Conservation (phyloP, 768 basidiomycete species). For the Paxillus rubicundulus region DNA sequence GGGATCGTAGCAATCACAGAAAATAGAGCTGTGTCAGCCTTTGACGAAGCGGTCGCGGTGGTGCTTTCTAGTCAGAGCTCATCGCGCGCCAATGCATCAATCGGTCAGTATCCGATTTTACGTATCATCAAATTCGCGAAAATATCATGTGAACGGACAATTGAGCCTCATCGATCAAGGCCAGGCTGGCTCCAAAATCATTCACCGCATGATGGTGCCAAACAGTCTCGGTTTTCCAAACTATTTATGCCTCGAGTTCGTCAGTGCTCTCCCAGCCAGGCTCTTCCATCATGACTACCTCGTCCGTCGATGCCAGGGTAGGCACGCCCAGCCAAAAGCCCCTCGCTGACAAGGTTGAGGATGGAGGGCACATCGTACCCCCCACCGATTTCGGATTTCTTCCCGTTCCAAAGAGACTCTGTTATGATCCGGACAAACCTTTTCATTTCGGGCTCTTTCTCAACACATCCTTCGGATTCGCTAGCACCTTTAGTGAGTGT, state of each 20-base stretch:
- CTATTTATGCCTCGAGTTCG: conserved; percentile 14
- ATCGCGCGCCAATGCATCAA: too few species aligned
- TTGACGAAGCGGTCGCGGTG: too few species aligned
- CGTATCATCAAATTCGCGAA: too few species aligned
- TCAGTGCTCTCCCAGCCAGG: background rate
- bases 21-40: too few species aligned
- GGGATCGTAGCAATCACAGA: too few species aligned
- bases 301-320: conserved; percentile 3
- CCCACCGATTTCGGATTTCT: conserved; percentile 58
- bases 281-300: conserved; percentile 14
- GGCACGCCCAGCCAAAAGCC: background rate
- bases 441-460: conserved; percentile 51
- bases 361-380: background rate
- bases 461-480: conserved; percentile 61
- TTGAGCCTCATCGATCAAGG: too few species aligned
- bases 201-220: too few species aligned
- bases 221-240: background rate
- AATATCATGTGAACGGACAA: too few species aligned
- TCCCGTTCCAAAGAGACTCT: conserved; percentile 57
- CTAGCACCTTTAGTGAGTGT: conserved; percentile 44
- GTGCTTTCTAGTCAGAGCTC: too few species aligned
- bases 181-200: too few species aligned
- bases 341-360: background rate
- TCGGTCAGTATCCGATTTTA: too few species aligned
- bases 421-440: conserved; percentile 49